These are phyloP conservation scores for Salisapilia sapeloensis DNA, from an alignment of 352 stramenopile genomes.

Conservation along the genomic window DNA sequence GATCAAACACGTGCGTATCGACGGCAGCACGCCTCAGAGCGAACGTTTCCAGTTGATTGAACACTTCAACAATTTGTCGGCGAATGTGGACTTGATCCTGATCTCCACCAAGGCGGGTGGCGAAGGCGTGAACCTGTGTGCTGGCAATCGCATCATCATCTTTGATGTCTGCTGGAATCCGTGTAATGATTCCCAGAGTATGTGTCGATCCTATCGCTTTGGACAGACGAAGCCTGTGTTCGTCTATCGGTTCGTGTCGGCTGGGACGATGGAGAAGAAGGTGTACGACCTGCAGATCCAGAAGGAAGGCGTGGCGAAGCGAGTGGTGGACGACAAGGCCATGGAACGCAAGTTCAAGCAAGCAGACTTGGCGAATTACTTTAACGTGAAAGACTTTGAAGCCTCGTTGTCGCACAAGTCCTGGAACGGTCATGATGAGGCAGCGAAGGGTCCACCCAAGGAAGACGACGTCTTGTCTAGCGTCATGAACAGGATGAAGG, in stretches of 20 bases:
- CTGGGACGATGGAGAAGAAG: conserved; percentile 88
- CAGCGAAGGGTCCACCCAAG: conserved; percentile 12
- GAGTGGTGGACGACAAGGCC: conserved; percentile 78
- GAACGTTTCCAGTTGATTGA: conserved; percentile 66
- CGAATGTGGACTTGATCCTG: conserved; percentile 71
- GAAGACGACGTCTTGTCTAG: conserved; percentile 30
- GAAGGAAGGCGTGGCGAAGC: conserved; percentile 80
- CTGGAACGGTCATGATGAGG: background rate
- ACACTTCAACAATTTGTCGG: conserved; percentile 69
- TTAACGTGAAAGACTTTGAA: conserved; percentile 70
- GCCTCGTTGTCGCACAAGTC: conserved; percentile 29
- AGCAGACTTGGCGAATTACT: conserved; percentile 72
- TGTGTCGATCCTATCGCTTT: conserved; percentile 87
- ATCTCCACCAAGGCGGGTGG: conserved; percentile 79
- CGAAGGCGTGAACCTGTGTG: conserved; percentile 80
- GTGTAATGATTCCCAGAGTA: conserved; percentile 83
- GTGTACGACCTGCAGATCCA: conserved; percentile 83
- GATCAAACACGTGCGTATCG: conserved; percentile 58
- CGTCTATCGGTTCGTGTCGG: conserved; percentile 86
- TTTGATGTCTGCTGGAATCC: conserved; percentile 89
- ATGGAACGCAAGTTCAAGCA: conserved; percentile 71
- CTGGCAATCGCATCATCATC: conserved; percentile 81
- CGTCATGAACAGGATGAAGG: conserved; percentile 23
- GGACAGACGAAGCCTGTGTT: conserved; percentile 85
- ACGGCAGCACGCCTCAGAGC: conserved; percentile 61